Evolutionary conservation across 805 yeast genomes (phyloP).

Genomic region (Ogataea dorogensis): DNA sequence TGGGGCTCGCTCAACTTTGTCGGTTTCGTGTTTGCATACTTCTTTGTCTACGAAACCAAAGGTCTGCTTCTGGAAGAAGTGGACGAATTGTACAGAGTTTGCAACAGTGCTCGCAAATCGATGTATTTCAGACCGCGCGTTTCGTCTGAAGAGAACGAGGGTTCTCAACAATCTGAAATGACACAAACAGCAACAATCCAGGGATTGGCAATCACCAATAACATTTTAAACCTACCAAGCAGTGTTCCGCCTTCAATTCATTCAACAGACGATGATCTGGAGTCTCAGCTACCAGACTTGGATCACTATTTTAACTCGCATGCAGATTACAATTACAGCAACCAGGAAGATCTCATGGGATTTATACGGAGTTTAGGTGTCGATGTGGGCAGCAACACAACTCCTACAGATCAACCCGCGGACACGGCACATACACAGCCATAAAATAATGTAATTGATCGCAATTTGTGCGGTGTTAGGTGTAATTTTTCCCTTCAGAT

Average conservation of each 20-base stretch:
- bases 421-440: constrained; percentile 1
- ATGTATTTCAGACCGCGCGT: constrained; percentile 39
- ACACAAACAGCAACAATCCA: constrained; percentile 1
- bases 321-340: constrained; percentile 25
- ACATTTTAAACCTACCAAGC: constrained; percentile 33
- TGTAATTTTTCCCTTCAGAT: constrained; percentile 6
- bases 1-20: constrained; percentile 72
- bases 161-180: background rate
- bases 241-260: constrained; percentile 40
- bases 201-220: constrained; percentile 24
- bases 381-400: no score
- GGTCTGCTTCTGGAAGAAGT: constrained; percentile 80
- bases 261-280: constrained; percentile 31
- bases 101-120: constrained; percentile 55
- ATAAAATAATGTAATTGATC: constrained; percentile 1
- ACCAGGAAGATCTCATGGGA: constrained; percentile 29
- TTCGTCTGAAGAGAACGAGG: background rate
- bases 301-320: constrained; percentile 5
- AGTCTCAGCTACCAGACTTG: constrained; percentile 4
- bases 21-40: constrained; percentile 61
- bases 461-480: constrained; percentile 7
- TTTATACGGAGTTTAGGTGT: constrained; percentile 27
- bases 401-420: background rate
- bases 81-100: constrained; percentile 66
- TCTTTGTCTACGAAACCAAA: constrained; percentile 74